These are phyloP conservation scores for Cyanidiococcus yangmingshanensis DNA, from an alignment of 23 red algal species.

Conservation along the genomic window DNA sequence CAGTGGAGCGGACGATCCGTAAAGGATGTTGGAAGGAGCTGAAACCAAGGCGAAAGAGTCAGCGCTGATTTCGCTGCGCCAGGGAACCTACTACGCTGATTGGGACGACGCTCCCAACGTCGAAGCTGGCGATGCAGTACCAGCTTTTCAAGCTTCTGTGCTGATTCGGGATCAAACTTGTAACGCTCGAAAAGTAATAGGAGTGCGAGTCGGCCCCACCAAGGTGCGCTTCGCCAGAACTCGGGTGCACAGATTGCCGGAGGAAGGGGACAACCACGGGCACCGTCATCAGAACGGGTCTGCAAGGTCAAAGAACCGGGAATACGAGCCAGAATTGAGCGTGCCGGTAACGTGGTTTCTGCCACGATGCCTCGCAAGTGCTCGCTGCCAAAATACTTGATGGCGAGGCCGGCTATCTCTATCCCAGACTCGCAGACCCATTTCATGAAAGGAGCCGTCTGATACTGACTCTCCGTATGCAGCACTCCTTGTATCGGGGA, in stretches of 20 bases:
- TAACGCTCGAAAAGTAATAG: constrained; percentile 10
- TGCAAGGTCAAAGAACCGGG: not conserved
- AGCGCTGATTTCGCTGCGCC: not conserved
- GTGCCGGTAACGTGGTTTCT: not conserved
- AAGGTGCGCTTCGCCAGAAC: not conserved
- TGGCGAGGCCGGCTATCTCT: not conserved
- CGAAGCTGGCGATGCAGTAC: not conserved
- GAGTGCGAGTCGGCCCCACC: constrained; percentile 18
- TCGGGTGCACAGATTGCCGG: not conserved
- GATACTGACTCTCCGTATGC: too few relatives aligned
- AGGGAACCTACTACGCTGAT: not conserved
- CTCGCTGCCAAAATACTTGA: not conserved
- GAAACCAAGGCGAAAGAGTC: not conserved
- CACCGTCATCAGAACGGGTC: constrained; percentile 1
- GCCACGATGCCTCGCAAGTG: not conserved
- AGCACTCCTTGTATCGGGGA: too few relatives aligned
- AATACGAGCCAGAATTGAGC: not conserved
- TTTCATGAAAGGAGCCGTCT: not conserved
- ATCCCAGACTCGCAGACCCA: not conserved
- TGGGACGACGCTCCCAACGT: not conserved
- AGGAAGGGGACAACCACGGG: not conserved
- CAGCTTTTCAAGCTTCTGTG: constrained; percentile 10
- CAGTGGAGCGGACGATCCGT: constrained; percentile 32
- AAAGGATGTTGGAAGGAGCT: not conserved
- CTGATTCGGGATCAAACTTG: not conserved